Evolutionary conservation across 2,329 filamentous ascomycete genomes (phyloP).

Genomic region (Waltergamsia citrina): DNA sequence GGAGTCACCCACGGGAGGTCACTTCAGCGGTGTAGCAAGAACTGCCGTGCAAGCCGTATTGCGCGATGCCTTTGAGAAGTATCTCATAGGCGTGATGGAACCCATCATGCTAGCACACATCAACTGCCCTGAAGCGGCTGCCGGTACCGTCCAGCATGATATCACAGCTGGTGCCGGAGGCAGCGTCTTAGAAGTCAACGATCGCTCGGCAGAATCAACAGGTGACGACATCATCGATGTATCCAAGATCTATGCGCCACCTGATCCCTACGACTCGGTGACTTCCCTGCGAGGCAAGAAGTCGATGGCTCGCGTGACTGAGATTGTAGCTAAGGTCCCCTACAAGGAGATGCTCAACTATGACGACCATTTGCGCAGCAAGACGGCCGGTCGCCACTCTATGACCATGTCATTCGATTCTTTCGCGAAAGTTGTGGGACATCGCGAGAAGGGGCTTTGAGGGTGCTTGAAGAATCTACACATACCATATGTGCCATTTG

Average conservation of each 20-base stretch:
- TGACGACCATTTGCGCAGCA: slow-evolving; percentile 74
- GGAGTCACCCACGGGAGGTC: slow-evolving; percentile 52
- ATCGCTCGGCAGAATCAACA: slow-evolving; percentile 29
- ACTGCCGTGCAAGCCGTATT: slow-evolving; percentile 62
- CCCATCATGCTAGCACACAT: slow-evolving; percentile 90
- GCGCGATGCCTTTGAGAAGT: slow-evolving; percentile 44
- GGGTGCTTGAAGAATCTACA: slow-evolving; percentile 1
- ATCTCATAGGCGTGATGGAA: slow-evolving; percentile 65
- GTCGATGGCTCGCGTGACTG: slow-evolving; percentile 37
- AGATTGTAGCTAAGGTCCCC: slow-evolving; percentile 79
- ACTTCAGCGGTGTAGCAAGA: slow-evolving; percentile 55
- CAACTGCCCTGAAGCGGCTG: slow-evolving; percentile 69
- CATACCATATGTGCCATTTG: too few species aligned
- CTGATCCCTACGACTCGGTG: slow-evolving; percentile 65
- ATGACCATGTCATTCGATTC: slow-evolving; percentile 50
- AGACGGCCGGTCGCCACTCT: slow-evolving; percentile 71
- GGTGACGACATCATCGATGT: slow-evolving; percentile 50
- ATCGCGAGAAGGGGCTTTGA: slow-evolving; percentile 39
- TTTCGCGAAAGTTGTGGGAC: slow-evolving; percentile 44
- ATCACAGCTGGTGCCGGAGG: slow-evolving; percentile 64
- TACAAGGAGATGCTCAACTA: slow-evolving; percentile 97
- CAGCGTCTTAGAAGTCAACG: slow-evolving; percentile 63
- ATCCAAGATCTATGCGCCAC: slow-evolving; percentile 72
- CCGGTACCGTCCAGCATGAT: slow-evolving; percentile 77
- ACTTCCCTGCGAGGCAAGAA: slow-evolving; percentile 46